Evolutionary conservation across 495 filamentous ascomycete species (phyloP).

Genomic region (Barbatosphaeria neglecta): DNA sequence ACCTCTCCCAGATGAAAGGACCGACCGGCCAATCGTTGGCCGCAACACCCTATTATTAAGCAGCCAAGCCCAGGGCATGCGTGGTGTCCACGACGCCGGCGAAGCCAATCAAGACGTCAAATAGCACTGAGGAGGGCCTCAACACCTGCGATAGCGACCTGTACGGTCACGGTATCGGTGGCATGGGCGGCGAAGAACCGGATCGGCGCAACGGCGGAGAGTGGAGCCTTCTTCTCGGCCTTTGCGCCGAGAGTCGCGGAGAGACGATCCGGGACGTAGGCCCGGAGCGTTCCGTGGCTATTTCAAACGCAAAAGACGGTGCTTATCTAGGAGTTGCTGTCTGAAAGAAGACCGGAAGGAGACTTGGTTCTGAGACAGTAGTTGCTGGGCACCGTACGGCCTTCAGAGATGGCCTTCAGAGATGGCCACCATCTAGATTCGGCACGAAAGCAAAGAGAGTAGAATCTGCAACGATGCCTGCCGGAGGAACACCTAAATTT

Average conservation of each 20-base stretch:
- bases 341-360: neutral
- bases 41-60: no score
- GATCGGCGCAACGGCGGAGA: constrained; percentile 35
- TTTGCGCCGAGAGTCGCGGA: constrained; percentile 41
- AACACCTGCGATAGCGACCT: constrained; percentile 28
- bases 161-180: constrained; percentile 40
- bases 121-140: constrained; percentile 37
- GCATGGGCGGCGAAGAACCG: constrained; percentile 42
- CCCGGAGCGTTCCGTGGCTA: constrained; percentile 18
- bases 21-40: no score
- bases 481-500: no score
- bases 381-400: no score
- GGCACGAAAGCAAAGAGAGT: no score
- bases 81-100: constrained; percentile 54
- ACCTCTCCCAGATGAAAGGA: no score
- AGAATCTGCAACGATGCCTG: no score
- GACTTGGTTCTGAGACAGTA: neutral
- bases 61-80: constrained; percentile 46
- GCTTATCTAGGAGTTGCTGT: neutral
- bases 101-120: constrained; percentile 50
- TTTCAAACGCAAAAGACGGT: neutral
- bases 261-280: constrained; percentile 33
- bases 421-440: no score
- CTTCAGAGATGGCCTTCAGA: no score
- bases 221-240: constrained; percentile 22